Evolutionary conservation across 179 eudicot genomes (phyloP).

Genomic region (Corrigiola litoralis): DNA sequence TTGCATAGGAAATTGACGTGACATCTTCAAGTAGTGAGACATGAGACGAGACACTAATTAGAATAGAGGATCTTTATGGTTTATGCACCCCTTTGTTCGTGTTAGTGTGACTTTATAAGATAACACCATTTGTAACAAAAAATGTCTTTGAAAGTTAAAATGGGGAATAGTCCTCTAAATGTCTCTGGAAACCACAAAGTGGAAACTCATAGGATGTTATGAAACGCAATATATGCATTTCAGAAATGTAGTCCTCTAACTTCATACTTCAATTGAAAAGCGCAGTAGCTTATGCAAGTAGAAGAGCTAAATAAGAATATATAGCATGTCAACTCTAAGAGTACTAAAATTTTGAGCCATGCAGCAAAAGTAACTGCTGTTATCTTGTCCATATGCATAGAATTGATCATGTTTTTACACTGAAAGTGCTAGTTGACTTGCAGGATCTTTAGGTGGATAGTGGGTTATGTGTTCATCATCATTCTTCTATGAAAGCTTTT

Average conservation of each 20-base stretch:
- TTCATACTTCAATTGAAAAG: slow-evolving; percentile 3
- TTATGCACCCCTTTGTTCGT: too few relatives aligned
- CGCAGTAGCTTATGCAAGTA: slow-evolving; percentile 11
- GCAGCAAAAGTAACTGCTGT: slow-evolving; percentile 11
- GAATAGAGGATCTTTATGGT: too few relatives aligned
- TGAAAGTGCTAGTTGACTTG: slow-evolving; percentile 34
- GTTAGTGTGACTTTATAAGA: too few relatives aligned
- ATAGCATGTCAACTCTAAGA: slow-evolving; percentile 7
- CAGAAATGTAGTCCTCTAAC: not conserved
- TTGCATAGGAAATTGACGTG: too few relatives aligned
- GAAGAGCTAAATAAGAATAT: not conserved
- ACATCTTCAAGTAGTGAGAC: too few relatives aligned
- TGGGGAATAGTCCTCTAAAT: too few relatives aligned
- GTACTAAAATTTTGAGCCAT: slow-evolving; percentile 11
- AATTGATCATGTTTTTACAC: slow-evolving; percentile 12
- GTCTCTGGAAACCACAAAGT: too few relatives aligned
- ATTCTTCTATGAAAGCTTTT: slow-evolving; percentile 6
- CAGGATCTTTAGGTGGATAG: slow-evolving; percentile 8
- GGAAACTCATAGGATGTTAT: too few relatives aligned
- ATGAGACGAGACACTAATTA: too few relatives aligned
- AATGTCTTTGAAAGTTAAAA: too few relatives aligned
- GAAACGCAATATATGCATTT: not conserved
- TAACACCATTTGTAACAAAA: too few relatives aligned
- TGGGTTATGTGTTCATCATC: slow-evolving; percentile 20
- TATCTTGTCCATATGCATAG: slow-evolving; percentile 14